Evolutionary conservation across 139 green algal species (phyloP), one percentile per base, ranked within the genome.

Genomic region (Choricystis sp.): DNA sequence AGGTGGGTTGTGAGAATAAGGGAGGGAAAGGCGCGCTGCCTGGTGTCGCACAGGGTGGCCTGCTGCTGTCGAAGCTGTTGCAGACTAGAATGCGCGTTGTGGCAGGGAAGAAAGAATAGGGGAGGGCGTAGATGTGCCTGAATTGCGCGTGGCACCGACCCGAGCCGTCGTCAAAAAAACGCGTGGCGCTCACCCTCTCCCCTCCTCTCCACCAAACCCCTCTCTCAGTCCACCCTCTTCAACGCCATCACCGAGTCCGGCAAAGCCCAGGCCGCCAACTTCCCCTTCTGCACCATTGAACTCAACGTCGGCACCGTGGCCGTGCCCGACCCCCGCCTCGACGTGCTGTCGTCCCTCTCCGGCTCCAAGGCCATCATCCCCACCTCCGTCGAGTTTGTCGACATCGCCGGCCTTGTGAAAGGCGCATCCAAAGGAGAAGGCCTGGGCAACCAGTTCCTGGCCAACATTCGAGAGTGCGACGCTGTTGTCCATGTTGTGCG

Each of bases 271-370:
- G 88, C 92, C 20, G 92, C 87, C 30, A 98, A 99, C 76, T 99
- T 94, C 72, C 93, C 93, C 52, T 99, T 99, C 65, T 98, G 92
- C 80, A 99, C 93, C 49, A 99, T 99, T 61, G 93, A 95, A 66
- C 83, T 85, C 24, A 94, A 94, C 59, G 75, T 91, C 40, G 86
- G 85, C 55, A 61, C 88, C 0, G 83, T 94, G 3, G 74, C 75
- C 19, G 81, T 85, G 56, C 83, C 74, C 24, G 79, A 87, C 67
- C 28, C 57, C 1, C 69, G 79, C 26, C 62, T 85, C 48, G 58
- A 79, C 16, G 56, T 66, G 2, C 65, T 77, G 21, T 25, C 29
- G 28, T 62, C 67, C 25, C 80, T 96, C 21, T 78, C 71, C 31
- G 79, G 72, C 0, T 89, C 85, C 1, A 76, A 85, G 69, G 85